A percentile compares a stretch with the other conserved stretches of the same genome.
These are phyloP conservation scores for Aspergillus carbonarius DNA, from an alignment of 2,329 filamentous ascomycete species.

Conservation along the genomic window DNA sequence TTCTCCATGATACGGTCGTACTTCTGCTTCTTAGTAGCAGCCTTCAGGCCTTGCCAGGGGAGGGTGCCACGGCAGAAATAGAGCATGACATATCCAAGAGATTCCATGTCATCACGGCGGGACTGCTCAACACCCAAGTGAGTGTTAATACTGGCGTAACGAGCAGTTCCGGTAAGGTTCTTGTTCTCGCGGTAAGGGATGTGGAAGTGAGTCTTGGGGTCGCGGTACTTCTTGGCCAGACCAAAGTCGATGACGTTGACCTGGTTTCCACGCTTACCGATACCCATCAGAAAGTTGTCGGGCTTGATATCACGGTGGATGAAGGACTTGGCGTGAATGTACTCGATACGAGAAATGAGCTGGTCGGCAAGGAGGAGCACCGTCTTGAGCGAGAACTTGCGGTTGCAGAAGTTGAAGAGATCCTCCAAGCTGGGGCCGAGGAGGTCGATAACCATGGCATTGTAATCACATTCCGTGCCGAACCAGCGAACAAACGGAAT, in stretches of 20 bases:
- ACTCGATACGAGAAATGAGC: slow-evolving; percentile 98
- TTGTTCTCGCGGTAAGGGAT: slow-evolving; percentile 99
- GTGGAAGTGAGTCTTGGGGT: slow-evolving; percentile 99
- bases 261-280: slow-evolving; percentile 98
- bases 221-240: slow-evolving; percentile 98
- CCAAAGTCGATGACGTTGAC: slow-evolving; percentile 99
- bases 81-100: slow-evolving; percentile 97
- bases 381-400: slow-evolving; percentile 98
- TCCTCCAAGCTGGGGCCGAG: slow-evolving; percentile 95
- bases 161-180: slow-evolving; percentile 97
- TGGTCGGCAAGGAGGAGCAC: slow-evolving; percentile 95
- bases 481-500: slow-evolving; percentile 99
- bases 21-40: slow-evolving; percentile 99
- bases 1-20: slow-evolving; percentile 99
- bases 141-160: slow-evolving; percentile 98
- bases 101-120: slow-evolving; percentile 99
- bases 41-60: slow-evolving; percentile 97
- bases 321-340: slow-evolving; percentile 99
- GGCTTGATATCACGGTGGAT: slow-evolving; percentile 99
- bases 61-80: slow-evolving; percentile 99
- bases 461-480: slow-evolving; percentile 99
- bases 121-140: slow-evolving; percentile 98
- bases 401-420: slow-evolving; percentile 99
- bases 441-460: slow-evolving; percentile 98
- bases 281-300: slow-evolving; percentile 99